Evolutionary conservation across 495 filamentous ascomycete genomes (phyloP), one percentile per base, ranked within the genome.

Genomic region (Choiromyces venosus): DNA sequence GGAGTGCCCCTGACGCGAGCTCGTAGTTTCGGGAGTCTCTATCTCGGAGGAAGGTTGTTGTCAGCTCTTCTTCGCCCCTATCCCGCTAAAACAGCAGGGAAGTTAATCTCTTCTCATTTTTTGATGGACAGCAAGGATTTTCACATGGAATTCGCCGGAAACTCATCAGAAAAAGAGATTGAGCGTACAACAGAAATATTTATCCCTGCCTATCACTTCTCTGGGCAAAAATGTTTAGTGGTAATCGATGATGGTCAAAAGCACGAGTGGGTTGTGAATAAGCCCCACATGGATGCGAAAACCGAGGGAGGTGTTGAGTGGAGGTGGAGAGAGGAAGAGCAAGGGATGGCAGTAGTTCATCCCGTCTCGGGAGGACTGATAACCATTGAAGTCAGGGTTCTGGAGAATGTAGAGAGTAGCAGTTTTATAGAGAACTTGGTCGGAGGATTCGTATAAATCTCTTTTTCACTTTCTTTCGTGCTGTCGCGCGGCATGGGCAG

Each of bases 171-270:
- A 29, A 35, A 65, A 14, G 35, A 37, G 29, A 44, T 79, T 14
- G 78, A 71, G 37, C 39, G 78, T 16, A 80, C 79, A 0, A 80
- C 79, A 1, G 79, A 81, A 19, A 67, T 78, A 56, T 81, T 80
- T 56, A 37, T 81, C 38, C 79, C 79, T 1, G 78, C 76, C 6
- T 81, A 81, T 37, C 79, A 81, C 39, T 81, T 80, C 71, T 76
- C 75, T 14, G 77, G 77, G 40, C 68, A 71, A 10, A 66, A 73
- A 39, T 72, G 74, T 40, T 38, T 73, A 25, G 73, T 80, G 64
- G 70, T 4, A 19, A 77, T 78, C n/a, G 16, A 19, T 1, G 71
- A 71, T 29, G 75, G 75, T 8, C 29, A 65, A 18, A 70, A 74
- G 65, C 75, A 78, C 35, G 38, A 69, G 35, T 74, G 61, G 18